Conservation (phyloP, 2,329 filamentous ascomycete species). For the Metarhizium brunneum region DNA sequence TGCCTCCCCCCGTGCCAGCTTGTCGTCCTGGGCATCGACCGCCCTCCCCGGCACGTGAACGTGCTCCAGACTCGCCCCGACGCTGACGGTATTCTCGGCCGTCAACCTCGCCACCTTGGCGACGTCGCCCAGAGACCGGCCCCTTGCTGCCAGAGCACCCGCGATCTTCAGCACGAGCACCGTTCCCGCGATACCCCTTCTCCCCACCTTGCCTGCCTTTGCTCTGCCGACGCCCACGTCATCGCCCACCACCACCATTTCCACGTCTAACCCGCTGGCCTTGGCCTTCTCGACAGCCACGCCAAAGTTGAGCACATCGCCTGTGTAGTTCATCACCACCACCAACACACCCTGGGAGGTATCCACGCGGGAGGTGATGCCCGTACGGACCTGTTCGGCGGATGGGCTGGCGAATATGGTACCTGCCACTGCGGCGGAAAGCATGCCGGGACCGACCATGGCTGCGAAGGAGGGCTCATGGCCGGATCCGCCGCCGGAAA, state of each 20-base stretch:
- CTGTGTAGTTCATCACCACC: slow-evolving; percentile 94
- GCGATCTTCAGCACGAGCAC: slow-evolving; percentile 87
- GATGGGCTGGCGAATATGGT: slow-evolving; percentile 79
- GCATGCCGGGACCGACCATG: slow-evolving; percentile 74
- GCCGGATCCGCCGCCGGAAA: slow-evolving; percentile 82
- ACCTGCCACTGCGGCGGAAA: slow-evolving; percentile 74
- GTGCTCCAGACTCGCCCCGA: slow-evolving; percentile 78
- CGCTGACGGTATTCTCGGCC: slow-evolving; percentile 70
- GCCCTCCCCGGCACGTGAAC: slow-evolving; percentile 85
- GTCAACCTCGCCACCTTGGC: slow-evolving; percentile 61
- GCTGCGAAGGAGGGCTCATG: slow-evolving; percentile 84
- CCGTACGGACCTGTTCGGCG: slow-evolving; percentile 72
- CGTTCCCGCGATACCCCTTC: slow-evolving; percentile 84
- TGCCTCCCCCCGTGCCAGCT: slow-evolving; percentile 45
- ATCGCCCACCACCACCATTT: slow-evolving; percentile 88
- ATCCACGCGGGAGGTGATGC: slow-evolving; percentile 64
- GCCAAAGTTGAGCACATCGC: slow-evolving; percentile 84
- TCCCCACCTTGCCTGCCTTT: slow-evolving; percentile 82
- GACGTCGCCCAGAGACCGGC: slow-evolving; percentile 60
- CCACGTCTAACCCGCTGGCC: slow-evolving; percentile 64
- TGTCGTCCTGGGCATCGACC: slow-evolving; percentile 42
- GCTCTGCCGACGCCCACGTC: slow-evolving; percentile 80
- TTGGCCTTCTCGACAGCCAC: slow-evolving; percentile 89
- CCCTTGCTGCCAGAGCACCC: slow-evolving; percentile 70
- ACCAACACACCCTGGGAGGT: slow-evolving; percentile 68